A percentile compares a stretch with the other conserved stretches of the same genome.
Conservation (phyloP, 768 basidiomycete species). For the Trametes cubensis region DNA sequence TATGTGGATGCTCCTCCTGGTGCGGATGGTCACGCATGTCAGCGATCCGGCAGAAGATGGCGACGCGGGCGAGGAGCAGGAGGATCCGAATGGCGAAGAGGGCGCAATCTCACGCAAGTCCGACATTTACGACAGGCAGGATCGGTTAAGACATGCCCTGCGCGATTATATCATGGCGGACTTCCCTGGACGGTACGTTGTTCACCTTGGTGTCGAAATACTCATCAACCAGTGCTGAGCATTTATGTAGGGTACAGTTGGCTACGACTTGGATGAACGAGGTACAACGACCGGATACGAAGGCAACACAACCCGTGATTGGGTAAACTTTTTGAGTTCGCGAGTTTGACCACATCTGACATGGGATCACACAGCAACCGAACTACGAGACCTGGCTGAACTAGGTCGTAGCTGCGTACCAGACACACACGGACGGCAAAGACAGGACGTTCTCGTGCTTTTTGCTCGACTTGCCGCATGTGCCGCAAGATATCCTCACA, state of each 20-base stretch:
- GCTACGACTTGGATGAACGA: constrained; percentile 99
- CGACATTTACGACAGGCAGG: constrained; percentile 65
- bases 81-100: constrained; percentile 35
- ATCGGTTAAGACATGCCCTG: constrained; percentile 71
- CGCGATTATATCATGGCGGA: constrained; percentile 89
- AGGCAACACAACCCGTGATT: constrained; percentile 51
- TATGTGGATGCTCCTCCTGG: constrained; percentile 90
- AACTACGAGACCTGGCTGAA: constrained; percentile 89
- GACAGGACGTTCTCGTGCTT: constrained; percentile 88
- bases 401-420: constrained; percentile 79
- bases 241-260: constrained; percentile 65
- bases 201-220: not conserved
- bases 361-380: constrained; percentile 51
- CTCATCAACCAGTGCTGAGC: no score
- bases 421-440: constrained; percentile 75
- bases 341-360: constrained; percentile 13
- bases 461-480: constrained; percentile 82
- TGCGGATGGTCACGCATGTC: constrained; percentile 86
- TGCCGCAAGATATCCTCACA: constrained; percentile 76
- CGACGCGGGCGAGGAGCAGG: constrained; percentile 37
- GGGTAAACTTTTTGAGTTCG: constrained; percentile 48
- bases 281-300: constrained; percentile 85
- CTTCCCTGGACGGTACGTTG: constrained; percentile 75
- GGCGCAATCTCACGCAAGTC: constrained; percentile 36
- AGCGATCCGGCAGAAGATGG: constrained; percentile 49